Base-by-base conservation (phyloP, 1,284 basidiomycete species). In the Salmacisia buchloeana region DNA sequence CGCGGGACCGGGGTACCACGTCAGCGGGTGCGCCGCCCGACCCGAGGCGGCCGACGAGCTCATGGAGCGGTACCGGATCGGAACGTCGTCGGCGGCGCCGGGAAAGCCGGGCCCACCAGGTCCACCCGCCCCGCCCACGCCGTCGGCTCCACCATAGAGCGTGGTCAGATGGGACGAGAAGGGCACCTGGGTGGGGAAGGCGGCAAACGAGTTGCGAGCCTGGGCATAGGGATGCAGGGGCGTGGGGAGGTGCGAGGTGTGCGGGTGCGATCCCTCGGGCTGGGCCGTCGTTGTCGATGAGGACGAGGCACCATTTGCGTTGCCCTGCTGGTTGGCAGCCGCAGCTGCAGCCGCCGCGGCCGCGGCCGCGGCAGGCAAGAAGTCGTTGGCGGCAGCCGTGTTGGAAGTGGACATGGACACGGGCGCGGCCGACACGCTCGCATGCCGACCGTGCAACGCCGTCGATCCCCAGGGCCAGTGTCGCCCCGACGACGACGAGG, bases 381-480 rank as follows among this genome's bases (percentile, higher is more conserved):
- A 52, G 46, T 31, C 46, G 46, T 25, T 25, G 6, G 46, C 5
- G 46, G 25, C 25, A 10, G 13, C 18, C 10, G 43, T 21, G 13
- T 46, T 46, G 21, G 46, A 52, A 13, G 46, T 52, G 46, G 46
- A 52, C 29, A 31, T 31, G 1, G 46, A 52, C 12, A 52, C 46
- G 29, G 46, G 46, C 9, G 67, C 67, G 12, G 69, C 69, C 9
- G 67, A 67, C 5, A 71, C 67, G 15, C 67, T 69, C 27, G 69
- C 67, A 59, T 71, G 69, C 23, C 69, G 63, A 10, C 65, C 67
- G 54, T 71, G 69, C 15, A 69, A 61, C 1, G 59, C 60, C 41
- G 31, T 63, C 23, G 65, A 56, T 15, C 67, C 69, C 69, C 69
- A 71, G 18, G 69, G 69, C 69, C 69, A 71, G 57, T 71, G 69